Evolutionary conservation across 2,329 filamentous ascomycete species (phyloP).

Genomic region (Xylariaceae sp.): DNA sequence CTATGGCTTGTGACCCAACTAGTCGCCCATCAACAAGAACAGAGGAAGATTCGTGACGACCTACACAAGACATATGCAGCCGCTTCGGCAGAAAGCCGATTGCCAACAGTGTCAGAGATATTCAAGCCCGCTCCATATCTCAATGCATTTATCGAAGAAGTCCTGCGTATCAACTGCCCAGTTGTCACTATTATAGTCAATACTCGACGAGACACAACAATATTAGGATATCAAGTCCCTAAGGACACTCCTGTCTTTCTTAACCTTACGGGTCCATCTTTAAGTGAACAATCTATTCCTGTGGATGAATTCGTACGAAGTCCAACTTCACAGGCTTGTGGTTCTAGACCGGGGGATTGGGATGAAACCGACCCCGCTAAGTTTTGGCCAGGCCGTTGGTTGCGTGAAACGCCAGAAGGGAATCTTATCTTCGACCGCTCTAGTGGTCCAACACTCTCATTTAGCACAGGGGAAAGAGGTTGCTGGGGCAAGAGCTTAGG

Average conservation of each 20-base stretch:
- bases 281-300: background rate
- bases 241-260: slow-evolving; percentile 2
- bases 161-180: background rate
- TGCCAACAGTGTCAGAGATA: slow-evolving; percentile 2
- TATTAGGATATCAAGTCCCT: slow-evolving; percentile 2
- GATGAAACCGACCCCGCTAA: background rate
- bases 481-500: slow-evolving; percentile 8
- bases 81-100: background rate
- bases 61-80: background rate
- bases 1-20: background rate
- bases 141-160: slow-evolving; percentile 8
- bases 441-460: background rate
- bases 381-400: slow-evolving; percentile 3
- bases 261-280: slow-evolving; percentile 8
- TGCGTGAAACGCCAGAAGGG: background rate
- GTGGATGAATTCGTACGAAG: background rate
- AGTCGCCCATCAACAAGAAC: background rate
- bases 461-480: slow-evolving; percentile 2
- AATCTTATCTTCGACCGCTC: background rate
- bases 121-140: background rate
- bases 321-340: background rate
- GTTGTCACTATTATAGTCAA: background rate
- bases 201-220: background rate
- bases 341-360: background rate
- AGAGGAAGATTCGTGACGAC: background rate